phyloP scores from a whole-genome alignment of 805 yeast genomes.

The Kodamaea hsintzibuensis region DNA sequence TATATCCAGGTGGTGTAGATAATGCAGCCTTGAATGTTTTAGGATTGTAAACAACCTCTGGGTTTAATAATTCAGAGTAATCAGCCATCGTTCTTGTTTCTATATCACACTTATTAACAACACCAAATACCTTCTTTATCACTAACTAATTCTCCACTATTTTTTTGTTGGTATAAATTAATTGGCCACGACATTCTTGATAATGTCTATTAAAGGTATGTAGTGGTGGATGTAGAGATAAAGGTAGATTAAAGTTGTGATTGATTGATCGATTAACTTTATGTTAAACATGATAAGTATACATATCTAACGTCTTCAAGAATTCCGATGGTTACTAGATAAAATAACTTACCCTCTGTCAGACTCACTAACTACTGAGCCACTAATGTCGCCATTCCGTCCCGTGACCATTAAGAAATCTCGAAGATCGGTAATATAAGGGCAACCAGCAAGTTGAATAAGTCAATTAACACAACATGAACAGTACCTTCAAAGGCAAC shows the following conservation, averaged over 20 bases:
- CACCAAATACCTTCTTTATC: too few relatives aligned
- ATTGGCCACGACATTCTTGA: too few relatives aligned
- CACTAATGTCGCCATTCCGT: background rate
- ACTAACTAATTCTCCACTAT: background rate
- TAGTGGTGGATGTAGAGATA: too few relatives aligned
- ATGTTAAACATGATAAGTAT: too few relatives aligned
- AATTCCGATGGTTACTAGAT: too few relatives aligned
- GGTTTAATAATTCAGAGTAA: slow-evolving; percentile 11
- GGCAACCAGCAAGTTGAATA: background rate
- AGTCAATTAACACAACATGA: background rate
- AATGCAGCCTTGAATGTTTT: slow-evolving; percentile 8
- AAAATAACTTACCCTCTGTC: too few relatives aligned
- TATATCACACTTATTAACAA: too few relatives aligned
- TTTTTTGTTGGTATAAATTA: too few relatives aligned
- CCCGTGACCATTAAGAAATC: background rate
- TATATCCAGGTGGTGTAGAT: slow-evolving; percentile 22
- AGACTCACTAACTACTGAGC: background rate
- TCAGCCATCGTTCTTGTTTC: background rate
- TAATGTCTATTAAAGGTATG: too few relatives aligned
- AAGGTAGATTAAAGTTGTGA: too few relatives aligned
- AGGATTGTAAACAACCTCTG: slow-evolving; percentile 9
- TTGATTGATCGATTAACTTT: too few relatives aligned
- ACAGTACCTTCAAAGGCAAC: slow-evolving; percentile 23
- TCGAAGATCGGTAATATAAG: background rate
- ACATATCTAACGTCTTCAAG: too few relatives aligned